Conservation (phyloP, 2,329 filamentous ascomycete species). For the Lachnum nothofagi region DNA sequence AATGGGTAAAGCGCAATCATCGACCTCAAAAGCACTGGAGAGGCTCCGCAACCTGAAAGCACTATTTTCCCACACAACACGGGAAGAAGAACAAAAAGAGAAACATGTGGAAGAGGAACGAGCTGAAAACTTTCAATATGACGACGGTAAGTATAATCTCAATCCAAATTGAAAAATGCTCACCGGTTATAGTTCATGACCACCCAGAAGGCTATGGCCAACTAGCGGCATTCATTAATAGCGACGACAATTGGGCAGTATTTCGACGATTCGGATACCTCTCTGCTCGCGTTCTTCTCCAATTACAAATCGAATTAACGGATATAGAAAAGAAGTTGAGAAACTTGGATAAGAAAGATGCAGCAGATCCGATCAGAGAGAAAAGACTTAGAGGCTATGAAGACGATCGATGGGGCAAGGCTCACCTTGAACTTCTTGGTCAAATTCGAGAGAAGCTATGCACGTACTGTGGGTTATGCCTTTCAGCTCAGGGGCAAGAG, state of each 20-base stretch:
- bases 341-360: constrained; percentile 12
- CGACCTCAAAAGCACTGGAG: not conserved
- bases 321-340: constrained; percentile 11
- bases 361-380: not conserved
- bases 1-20: no score
- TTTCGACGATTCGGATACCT: constrained; percentile 13
- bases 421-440: constrained; percentile 2
- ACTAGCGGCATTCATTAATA: constrained; percentile 15
- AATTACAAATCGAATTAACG: constrained; percentile 10
- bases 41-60: not conserved
- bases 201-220: constrained; percentile 13
- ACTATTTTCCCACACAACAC: not conserved
- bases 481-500: not conserved
- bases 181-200: constrained; percentile 7
- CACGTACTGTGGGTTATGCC: constrained; percentile 4
- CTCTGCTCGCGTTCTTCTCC: constrained; percentile 11
- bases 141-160: constrained; percentile 4
- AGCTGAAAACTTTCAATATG: constrained; percentile 5
- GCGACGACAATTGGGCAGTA: constrained; percentile 10
- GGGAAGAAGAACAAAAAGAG: constrained; percentile 6
- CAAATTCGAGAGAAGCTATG: constrained; percentile 2
- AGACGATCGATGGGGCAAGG: not conserved
- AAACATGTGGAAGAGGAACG: not conserved
- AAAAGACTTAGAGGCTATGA: constrained; percentile 3
- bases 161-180: not conserved